Evolutionary conservation across 805 yeast species (phyloP), one percentile per base, ranked within the genome.

Genomic region (Teunomyces panamensis): DNA sequence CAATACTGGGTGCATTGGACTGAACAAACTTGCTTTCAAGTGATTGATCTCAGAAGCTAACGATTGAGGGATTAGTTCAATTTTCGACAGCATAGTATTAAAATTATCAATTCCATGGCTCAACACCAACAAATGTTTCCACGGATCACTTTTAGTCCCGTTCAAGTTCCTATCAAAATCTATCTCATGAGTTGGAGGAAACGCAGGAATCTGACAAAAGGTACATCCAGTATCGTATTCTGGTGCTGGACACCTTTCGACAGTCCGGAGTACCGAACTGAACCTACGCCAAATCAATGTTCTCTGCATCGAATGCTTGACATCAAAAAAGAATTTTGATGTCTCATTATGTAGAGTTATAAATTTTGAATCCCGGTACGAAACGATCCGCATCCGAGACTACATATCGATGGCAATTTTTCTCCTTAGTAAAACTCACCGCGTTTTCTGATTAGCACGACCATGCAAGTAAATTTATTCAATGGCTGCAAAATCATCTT

Each of bases 221-320:
- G 89, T 83, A 56, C 88, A 83, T 0, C 87, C 87, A 0, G 86
- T 80, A 50, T 82, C 84, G 42, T 62, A 64, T 6, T 41, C 50
- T 1, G 87, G 85, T 7, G 59, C 56, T 0, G 87, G 86, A 53
- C 86, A 81, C 14, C 49, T 50, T 9, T 49, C 32, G 9, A 49
- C 44, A 8, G 28, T 26, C 9, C 28, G 11, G 30, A 37, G 17
- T 16, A 11, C n/a, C 14, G 41, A 37, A 9, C n/a, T 37, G 13
- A 24, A 37, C 41, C 41, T 20, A 26, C 41, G 41, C 30, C 30
- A 37, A 9, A 37, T 37, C 28, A 37, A 37, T n/a, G 17, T 26
- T 13, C 41, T 24, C 27, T 28, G 13, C 41, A 37, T 37, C 41
- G 8, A 16, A 7, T 32, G 39, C 14, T 30, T 13, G 27, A 13